Percentiles rank a stretch among this genome's conserved stretches.
phyloP scores from a whole-genome alignment of 2,329 filamentous ascomycete species.

The Thielaviopsis ethacetica region DNA sequence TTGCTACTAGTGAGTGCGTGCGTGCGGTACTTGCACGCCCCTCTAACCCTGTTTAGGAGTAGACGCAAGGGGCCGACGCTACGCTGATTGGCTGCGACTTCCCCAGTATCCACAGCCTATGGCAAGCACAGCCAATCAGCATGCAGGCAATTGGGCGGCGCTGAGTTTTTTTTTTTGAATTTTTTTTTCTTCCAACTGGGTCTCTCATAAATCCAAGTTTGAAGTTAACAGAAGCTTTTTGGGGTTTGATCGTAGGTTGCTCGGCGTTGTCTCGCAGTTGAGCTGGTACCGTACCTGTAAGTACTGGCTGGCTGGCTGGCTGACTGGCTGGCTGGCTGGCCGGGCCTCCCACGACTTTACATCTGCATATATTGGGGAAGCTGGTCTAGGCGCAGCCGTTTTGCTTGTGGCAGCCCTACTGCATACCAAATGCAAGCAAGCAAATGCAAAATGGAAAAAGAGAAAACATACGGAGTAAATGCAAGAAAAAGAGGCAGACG shows the following conservation, averaged over 20 bases:
- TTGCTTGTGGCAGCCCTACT: no score
- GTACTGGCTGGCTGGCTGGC: neutral
- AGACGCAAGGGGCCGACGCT: slow-evolving; percentile 1
- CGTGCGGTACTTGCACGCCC: slow-evolving; percentile 6
- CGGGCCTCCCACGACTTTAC: no score
- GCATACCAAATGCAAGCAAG: no score
- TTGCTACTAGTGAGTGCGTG: neutral
- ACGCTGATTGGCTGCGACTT: neutral
- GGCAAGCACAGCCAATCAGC: neutral
- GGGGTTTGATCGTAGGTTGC: neutral
- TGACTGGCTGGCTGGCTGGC: no score
- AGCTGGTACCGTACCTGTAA: neutral
- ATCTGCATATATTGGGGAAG: neutral
- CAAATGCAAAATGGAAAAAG: no score
- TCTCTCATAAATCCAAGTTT: no score
- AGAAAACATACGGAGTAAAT: no score
- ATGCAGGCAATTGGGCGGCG: neutral
- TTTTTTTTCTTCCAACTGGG: no score
- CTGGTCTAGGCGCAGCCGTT: neutral
- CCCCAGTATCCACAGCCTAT: neutral
- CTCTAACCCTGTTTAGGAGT: neutral
- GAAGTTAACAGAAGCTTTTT: neutral
- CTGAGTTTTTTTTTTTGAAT: neutral
- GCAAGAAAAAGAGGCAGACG: no score
- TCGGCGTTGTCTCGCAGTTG: slow-evolving; percentile 1